Conservation (phyloP, 176 grass and related monocot species). For the Stipa capillata region DNA sequence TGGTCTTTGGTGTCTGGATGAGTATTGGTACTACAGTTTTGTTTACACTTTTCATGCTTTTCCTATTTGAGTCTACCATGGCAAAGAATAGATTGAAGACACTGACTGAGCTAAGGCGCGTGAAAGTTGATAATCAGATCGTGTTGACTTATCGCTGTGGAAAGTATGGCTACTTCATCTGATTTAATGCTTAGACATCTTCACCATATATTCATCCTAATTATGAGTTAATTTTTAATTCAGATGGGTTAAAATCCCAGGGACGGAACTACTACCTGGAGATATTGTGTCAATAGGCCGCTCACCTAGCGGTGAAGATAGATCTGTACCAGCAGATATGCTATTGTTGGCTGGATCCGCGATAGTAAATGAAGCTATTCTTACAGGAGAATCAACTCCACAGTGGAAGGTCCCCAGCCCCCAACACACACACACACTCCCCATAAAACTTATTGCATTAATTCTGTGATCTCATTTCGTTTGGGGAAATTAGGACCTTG, state of each 20-base stretch:
- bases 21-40: constrained; percentile 99
- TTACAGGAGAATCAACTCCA: constrained; percentile 98
- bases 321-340: constrained; percentile 97
- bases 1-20: constrained; percentile 94
- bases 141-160: constrained; percentile 72
- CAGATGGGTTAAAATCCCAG: constrained; percentile 88
- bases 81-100: constrained; percentile 95
- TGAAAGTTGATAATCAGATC: constrained; percentile 96
- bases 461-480: not conserved
- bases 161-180: constrained; percentile 60
- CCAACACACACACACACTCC: too few relatives aligned
- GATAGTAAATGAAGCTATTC: constrained; percentile 98
- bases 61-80: constrained; percentile 99
- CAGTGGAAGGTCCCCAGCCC: constrained; percentile 99
- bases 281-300: constrained; percentile 94
- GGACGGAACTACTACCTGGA: constrained; percentile 91
- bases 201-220: constrained; percentile 14
- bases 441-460: not conserved
- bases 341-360: constrained; percentile 79
- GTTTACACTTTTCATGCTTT: constrained; percentile 99
- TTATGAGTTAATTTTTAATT: constrained; percentile 23
- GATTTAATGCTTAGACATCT: not conserved
- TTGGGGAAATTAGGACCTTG: not conserved
- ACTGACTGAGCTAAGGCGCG: constrained; percentile 93
- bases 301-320: constrained; percentile 75